Base-by-base conservation (phyloP, 495 filamentous ascomycete species). In the Pseudomonodictys pantanalensis region DNA sequence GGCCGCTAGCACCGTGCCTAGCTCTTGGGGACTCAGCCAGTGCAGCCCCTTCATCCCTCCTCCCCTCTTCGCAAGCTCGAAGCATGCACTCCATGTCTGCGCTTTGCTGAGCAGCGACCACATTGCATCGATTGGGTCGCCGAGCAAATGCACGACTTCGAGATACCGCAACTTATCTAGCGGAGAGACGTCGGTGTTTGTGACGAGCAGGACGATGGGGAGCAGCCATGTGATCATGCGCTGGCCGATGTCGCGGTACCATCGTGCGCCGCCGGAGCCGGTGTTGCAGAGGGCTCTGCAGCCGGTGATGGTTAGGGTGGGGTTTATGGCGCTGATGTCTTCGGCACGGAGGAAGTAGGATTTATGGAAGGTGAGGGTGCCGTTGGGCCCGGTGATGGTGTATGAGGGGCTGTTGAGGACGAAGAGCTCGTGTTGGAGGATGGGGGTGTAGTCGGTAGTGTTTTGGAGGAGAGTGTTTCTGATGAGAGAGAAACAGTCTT, bases 51-150 rank as follows among this genome's bases (percentile, higher is more conserved):
- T n/a, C n/a, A n/a, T n/a, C n/a, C n/a, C n/a, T n/a, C n/a, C n/a
- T n/a, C n/a, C n/a, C n/a, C n/a, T n/a, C n/a, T n/a, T n/a, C n/a
- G n/a, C n/a, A n/a, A n/a, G n/a, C n/a, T n/a, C 30, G 17, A 60
- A 49, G 47, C 68, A 69, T n/a, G 47, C 62, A 55, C 52, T 38
- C 70, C 71, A 73, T 10, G 57, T 54, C 28, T 69, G 66, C 12
- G 72, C 18, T 46, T 72, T 73, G 17, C 39, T 20, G 12, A 71
- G 52, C 1, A 73, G 56, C 2, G 61, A 71, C 66, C 68, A 71
- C 23, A 69, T 18, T 5, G 69, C 68, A 46, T 72, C 62, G 47
- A 72, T 68, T 12, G 71, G 70, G 60, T 73, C 71, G 1, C 71
- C 71, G 5, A 73, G 53, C 10, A 72, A 60, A 60, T 73, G 70